Evolutionary conservation across 2,329 filamentous ascomycete genomes (phyloP).

Genomic region (Zymoseptoria pseudotritici): DNA sequence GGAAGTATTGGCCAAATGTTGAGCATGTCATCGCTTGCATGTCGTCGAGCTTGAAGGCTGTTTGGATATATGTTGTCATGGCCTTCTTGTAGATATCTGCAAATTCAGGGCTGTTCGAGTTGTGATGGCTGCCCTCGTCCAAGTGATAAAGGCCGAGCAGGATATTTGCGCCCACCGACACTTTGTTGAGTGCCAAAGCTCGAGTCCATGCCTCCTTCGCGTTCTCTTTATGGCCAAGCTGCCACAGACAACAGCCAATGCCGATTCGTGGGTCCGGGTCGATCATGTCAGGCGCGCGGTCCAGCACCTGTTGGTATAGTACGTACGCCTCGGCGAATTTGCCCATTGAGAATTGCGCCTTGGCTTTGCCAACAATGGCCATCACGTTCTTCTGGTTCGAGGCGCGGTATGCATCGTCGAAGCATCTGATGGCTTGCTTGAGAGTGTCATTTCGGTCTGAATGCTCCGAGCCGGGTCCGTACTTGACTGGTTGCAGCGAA

Average conservation of each 20-base stretch:
- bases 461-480: constrained; percentile 55
- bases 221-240: constrained; percentile 87
- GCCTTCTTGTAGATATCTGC: constrained; percentile 80
- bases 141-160: constrained; percentile 86
- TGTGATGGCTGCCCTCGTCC: constrained; percentile 73
- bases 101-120: constrained; percentile 79
- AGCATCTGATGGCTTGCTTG: constrained; percentile 80
- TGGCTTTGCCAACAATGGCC: constrained; percentile 81
- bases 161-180: constrained; percentile 85
- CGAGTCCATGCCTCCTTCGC: constrained; percentile 87
- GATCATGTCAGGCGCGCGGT: constrained; percentile 75
- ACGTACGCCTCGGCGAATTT: constrained; percentile 78
- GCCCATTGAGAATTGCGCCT: constrained; percentile 76
- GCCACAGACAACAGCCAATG: constrained; percentile 95
- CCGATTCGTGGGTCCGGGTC: constrained; percentile 95
- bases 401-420: constrained; percentile 83
- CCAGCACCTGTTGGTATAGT: constrained; percentile 78
- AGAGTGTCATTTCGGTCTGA: constrained; percentile 70
- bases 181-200: constrained; percentile 69
- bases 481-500: constrained; percentile 71
- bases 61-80: constrained; percentile 90
- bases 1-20: constrained; percentile 83
- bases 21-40: constrained; percentile 83
- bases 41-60: constrained; percentile 88
- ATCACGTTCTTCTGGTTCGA: constrained; percentile 86